Evolutionary conservation across 306 rosid genomes (phyloP).

Genomic region (Sphenostylis stenocarpa): DNA sequence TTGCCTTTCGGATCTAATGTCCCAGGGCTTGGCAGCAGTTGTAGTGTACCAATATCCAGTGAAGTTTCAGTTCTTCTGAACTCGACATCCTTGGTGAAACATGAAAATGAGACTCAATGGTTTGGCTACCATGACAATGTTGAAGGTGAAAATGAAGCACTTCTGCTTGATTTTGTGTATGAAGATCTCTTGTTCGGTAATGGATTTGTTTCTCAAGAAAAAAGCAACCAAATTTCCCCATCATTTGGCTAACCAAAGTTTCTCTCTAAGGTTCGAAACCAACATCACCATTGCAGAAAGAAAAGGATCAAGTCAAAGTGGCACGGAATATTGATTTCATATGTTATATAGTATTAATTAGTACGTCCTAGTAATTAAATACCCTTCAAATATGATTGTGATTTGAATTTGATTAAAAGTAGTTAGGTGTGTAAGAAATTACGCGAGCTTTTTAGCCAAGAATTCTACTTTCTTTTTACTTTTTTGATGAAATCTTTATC

Average conservation of each 20-base stretch:
- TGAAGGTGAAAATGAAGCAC: constrained; percentile 15
- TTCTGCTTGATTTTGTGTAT: constrained; percentile 23
- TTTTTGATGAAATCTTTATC: not conserved
- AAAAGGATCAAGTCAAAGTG: not conserved
- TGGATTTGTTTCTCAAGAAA: constrained; percentile 32
- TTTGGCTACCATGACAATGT: not conserved
- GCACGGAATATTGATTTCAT: not conserved
- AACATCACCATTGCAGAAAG: not conserved
- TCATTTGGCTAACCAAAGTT: constrained; percentile 1
- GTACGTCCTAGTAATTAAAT: constrained; percentile 6
- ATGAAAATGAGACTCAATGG: constrained; percentile 16
- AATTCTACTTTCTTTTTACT: not conserved
- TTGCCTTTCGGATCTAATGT: constrained; percentile 3
- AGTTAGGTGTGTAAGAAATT: constrained; percentile 13
- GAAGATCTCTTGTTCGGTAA: constrained; percentile 23
- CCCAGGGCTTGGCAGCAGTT: constrained; percentile 16
- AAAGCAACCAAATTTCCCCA: not conserved
- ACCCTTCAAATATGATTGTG: not conserved
- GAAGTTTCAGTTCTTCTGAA: not conserved
- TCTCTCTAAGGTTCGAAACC: not conserved
- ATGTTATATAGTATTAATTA: not conserved
- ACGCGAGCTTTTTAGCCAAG: not conserved
- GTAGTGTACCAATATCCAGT: not conserved
- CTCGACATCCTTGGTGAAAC: constrained; percentile 13
- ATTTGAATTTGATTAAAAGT: constrained; percentile 10